phyloP scores from a whole-genome alignment of 2,329 filamentous ascomycete species.

The Fusarium devonianum region DNA sequence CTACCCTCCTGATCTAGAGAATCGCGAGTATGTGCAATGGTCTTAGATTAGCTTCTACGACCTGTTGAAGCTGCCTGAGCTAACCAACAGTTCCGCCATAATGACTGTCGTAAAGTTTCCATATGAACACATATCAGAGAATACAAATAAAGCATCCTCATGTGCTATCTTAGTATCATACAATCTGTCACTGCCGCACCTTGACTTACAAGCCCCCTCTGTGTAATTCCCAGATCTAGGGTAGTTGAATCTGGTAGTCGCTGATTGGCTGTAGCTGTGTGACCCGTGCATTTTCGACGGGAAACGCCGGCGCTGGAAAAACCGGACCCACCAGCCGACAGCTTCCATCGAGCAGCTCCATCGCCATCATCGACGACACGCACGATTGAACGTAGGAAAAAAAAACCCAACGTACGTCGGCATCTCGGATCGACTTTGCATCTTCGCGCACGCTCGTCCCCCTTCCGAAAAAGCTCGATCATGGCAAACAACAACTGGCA shows the following conservation, averaged over 20 bases:
- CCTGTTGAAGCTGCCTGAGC: no score
- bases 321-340: constrained; percentile 37
- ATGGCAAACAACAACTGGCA: constrained; percentile 53
- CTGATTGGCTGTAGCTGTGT: constrained; percentile 8
- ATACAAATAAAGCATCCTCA: no score
- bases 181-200: no score
- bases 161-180: no score
- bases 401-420: constrained; percentile 5
- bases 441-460: background rate
- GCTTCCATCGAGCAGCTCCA: constrained; percentile 41
- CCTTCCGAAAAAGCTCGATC: constrained; percentile 13
- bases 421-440: constrained; percentile 22
- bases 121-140: no score
- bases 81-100: no score
- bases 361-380: constrained; percentile 36
- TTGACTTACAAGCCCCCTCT: background rate
- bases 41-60: no score
- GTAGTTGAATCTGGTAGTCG: background rate
- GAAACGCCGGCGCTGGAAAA: constrained; percentile 37
- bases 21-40: no score
- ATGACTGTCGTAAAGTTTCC: no score
- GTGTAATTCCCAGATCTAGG: background rate
- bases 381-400: constrained; percentile 19
- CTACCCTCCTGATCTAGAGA: no score
- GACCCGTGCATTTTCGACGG: constrained; percentile 9